A percentile compares a stretch with the other conserved stretches of the same genome.
Evolutionary conservation across 73 alveolate genomes (phyloP).

Genomic region (Paramecium caudatum): DNA sequence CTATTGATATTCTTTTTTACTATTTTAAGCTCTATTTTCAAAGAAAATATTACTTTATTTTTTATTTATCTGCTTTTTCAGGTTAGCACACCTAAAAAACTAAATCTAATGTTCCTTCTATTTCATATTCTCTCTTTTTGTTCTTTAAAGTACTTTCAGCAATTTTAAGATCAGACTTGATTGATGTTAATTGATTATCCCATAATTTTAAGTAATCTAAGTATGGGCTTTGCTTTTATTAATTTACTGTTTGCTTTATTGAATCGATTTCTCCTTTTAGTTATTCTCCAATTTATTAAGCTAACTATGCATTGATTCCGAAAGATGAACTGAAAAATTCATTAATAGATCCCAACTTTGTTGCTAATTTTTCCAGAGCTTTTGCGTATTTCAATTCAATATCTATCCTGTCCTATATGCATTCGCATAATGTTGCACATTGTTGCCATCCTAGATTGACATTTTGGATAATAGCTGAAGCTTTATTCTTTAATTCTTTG

Average conservation of each 20-base stretch:
- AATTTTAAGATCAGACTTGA: not conserved
- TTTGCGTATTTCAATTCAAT: slow-evolving; percentile 35
- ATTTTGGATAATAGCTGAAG: not conserved
- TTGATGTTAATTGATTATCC: not conserved
- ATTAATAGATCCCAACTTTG: not conserved
- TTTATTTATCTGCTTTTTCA: not conserved
- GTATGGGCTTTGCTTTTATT: not conserved
- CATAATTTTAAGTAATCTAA: slow-evolving; percentile 31
- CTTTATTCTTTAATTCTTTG: slow-evolving; percentile 2
- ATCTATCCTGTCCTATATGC: slow-evolving; percentile 10
- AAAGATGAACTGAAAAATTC: slow-evolving; percentile 42
- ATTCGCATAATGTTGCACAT: not conserved
- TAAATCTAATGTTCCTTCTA: slow-evolving; percentile 40
- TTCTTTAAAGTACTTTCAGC: not conserved
- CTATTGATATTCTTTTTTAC: slow-evolving; percentile 12
- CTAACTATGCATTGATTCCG: slow-evolving; percentile 46
- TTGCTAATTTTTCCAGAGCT: slow-evolving; percentile 30
- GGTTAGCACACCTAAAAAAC: not conserved
- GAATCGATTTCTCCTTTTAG: slow-evolving; percentile 8
- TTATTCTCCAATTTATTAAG: slow-evolving; percentile 2
- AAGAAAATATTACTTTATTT: not conserved
- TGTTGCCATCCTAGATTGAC: slow-evolving; percentile 26
- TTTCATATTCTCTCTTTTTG: slow-evolving; percentile 59
- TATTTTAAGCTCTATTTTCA: not conserved
- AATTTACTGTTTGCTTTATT: not conserved